Base-by-base conservation (phyloP, 768 basidiomycete species). In the Leccinum variicolor region DNA sequence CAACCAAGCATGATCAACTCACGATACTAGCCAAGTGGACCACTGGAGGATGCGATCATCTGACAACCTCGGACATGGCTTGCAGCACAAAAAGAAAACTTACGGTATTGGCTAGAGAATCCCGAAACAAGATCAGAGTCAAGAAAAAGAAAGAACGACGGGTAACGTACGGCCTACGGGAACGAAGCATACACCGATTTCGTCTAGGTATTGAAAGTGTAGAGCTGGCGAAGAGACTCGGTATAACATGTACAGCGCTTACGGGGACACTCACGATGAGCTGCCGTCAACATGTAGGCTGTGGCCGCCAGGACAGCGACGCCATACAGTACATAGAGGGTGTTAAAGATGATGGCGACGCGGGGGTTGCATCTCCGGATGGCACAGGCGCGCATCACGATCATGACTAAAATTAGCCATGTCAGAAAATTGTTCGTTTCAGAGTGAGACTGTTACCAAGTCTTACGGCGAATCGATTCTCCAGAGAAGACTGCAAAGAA, bases 401-500 rank as follows among this genome's bases (percentile, higher is more conserved):
- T 62, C 39, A 71, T 53, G 19, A 71, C 69, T 73, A 21, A 1
- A 21, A 19, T 15, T 17, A 0, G 13, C 6, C n/a, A 3, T 3
- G 17, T 56, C 19, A 50, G 31, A 19, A 41, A 33, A n/a, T 29
- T n/a, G 36, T 19, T 31, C 15, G 2, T 41, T 29, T 34, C n/a
- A 8, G 1, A 3, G n/a, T 6, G 6, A 25, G 7, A 33, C n/a
- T 28, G 19, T 19, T 4, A 48, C 9, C 9, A n/a, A 41, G 19
- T 60, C 67, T 58, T 36, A 68, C 67, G 50, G 10, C 67, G 66
- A 15, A 70, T 61, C 0, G 66, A 57, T 39, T 70, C 66, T 10
- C 66, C 51, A 11, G 61, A 56, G 5, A 63, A 11, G 17, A 64
- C 9, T n/a, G 54, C 56, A 34, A 54, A 59, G 26, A 39, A 49